Conservation (phyloP, 345 rosid species). For the Acer saccharum region DNA sequence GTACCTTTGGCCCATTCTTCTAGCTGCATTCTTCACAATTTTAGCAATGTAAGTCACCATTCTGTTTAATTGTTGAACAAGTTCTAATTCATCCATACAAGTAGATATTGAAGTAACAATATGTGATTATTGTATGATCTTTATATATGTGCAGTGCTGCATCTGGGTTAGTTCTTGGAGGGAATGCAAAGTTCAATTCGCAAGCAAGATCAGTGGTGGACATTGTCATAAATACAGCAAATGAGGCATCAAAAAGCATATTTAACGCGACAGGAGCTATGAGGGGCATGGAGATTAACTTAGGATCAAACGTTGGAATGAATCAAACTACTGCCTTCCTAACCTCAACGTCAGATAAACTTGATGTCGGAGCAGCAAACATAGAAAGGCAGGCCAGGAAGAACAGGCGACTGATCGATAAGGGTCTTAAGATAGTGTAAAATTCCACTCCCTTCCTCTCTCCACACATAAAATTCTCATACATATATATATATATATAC, state of each 20-base stretch:
- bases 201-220: constrained; percentile 43
- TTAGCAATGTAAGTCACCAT: constrained; percentile 52
- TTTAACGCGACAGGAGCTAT: constrained; percentile 62
- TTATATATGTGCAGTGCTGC: constrained; percentile 44
- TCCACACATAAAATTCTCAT: background rate
- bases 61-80: background rate
- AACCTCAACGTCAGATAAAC: constrained; percentile 40
- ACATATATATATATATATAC: background rate
- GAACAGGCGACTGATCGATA: constrained; percentile 50
- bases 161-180: constrained; percentile 61
- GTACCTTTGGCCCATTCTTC: constrained; percentile 39
- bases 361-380: constrained; percentile 43
- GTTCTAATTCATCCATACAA: background rate
- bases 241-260: constrained; percentile 54
- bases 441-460: background rate
- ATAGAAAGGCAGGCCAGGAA: constrained; percentile 51
- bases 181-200: constrained; percentile 51
- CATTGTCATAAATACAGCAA: constrained; percentile 59
- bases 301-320: constrained; percentile 32
- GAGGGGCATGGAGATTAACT: constrained; percentile 42
- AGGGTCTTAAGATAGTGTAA: constrained; percentile 60
- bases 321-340: constrained; percentile 40
- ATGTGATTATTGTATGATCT: background rate
- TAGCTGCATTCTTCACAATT: constrained; percentile 45
- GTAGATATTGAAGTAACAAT: background rate